Evolutionary conservation across 257 asterid species (phyloP), one percentile per base, ranked within the genome.

Genomic region (Thymus quinquecostatus): DNA sequence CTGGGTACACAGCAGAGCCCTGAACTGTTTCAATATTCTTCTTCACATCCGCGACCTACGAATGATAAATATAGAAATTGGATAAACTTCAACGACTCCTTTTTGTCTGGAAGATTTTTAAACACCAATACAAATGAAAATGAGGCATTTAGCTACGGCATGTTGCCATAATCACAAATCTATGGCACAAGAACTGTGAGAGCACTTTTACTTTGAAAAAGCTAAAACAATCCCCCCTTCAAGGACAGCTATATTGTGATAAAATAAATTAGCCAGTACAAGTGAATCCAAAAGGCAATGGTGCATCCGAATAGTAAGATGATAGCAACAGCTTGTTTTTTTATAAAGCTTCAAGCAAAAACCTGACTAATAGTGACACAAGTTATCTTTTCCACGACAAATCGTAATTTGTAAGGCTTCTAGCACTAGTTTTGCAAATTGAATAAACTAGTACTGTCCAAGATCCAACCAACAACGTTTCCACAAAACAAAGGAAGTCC

Each of bases 1-100:
- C 92, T 28, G 96, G 97, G 81, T 92, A 89, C 47, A 82, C 81
- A 57, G 75, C 92, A 66, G 89, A 61, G 56, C 96, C 95, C 83
- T 92, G 96, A 78, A 70, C 73, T 54, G 86, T 75, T 76, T 89
- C 97, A 44, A 92, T 90, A 62, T 36, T 64, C 78, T 81, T 88
- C 91, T 92, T 92, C 85, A 92, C 92, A 82, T 88, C 89, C 4
- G 81, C 83, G 78, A 92, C 90, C 98, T 92, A 73, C 53, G 30
- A 74, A 48, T 60, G 45, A 66, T 71, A 41, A 65, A 70, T 45
- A 58, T 63, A 48, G 59, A 56, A 60, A 38, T 38, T 38, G 41
- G 33, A 13, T 32, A 11, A 57, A 45, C 44, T 21, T 10, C 13
- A 65, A 29, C n/a, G 32, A 13, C 7, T 0, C n/a, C 6, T 14